Evolutionary conservation across 805 yeast genomes (phyloP).

Genomic region (Yamadazyma paraphyllophila): DNA sequence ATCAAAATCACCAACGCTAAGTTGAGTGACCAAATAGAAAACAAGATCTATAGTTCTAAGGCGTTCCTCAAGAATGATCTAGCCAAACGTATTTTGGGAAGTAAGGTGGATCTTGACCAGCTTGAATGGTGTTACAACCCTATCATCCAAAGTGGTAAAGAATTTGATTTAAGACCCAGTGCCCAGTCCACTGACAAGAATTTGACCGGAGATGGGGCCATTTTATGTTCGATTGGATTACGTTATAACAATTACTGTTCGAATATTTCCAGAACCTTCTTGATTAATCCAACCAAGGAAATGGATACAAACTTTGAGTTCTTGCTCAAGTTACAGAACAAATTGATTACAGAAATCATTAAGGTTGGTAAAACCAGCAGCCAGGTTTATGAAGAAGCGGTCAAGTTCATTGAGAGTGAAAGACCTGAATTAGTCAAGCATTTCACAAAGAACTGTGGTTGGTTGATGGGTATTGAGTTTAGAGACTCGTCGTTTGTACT

Average conservation of each 20-base stretch:
- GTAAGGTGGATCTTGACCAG: slow-evolving; percentile 61
- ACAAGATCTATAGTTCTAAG: slow-evolving; percentile 70
- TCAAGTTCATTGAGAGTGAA: slow-evolving; percentile 52
- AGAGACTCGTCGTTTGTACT: slow-evolving; percentile 75
- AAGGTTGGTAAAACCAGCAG: slow-evolving; percentile 69
- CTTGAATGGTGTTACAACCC: slow-evolving; percentile 95
- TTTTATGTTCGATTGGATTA: slow-evolving; percentile 78
- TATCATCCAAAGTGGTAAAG: slow-evolving; percentile 83
- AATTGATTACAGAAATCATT: slow-evolving; percentile 51
- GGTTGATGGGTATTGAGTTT: slow-evolving; percentile 86
- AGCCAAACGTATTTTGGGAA: slow-evolving; percentile 55
- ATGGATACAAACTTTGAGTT: slow-evolving; percentile 80
- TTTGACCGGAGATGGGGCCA: slow-evolving; percentile 69
- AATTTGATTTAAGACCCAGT: slow-evolving; percentile 78
- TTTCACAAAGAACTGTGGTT: slow-evolving; percentile 80
- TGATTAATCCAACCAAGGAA: slow-evolving; percentile 82
- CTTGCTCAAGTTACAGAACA: slow-evolving; percentile 64
- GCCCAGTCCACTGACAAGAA: slow-evolving; percentile 70
- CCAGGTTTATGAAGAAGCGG: slow-evolving; percentile 61
- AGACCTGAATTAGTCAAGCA: slow-evolving; percentile 63
- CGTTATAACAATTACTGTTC: slow-evolving; percentile 89
- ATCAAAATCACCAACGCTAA: slow-evolving; percentile 67
- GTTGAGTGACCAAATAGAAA: slow-evolving; percentile 73
- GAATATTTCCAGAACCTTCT: slow-evolving; percentile 79
- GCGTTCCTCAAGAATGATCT: slow-evolving; percentile 55